Percentiles rank a stretch among this genome's conserved stretches.
Conservation (phyloP, 495 filamentous ascomycete species). For the Podospora comata region DNA sequence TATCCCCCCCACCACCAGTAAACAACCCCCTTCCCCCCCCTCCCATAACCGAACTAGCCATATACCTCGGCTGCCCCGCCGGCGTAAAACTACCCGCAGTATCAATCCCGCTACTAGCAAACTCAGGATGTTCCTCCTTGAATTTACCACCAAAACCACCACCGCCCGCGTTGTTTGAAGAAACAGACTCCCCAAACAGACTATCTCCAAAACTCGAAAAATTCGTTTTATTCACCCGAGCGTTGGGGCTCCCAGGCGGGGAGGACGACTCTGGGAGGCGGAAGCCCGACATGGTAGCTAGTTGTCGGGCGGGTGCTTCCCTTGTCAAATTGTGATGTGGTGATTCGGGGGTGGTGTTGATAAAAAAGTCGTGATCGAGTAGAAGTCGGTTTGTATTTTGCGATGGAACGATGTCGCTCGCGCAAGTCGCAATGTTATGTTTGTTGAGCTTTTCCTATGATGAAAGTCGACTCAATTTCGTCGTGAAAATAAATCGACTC, state of each 20-base stretch:
- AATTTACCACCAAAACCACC: neutral
- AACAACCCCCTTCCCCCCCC: slow-evolving; percentile 6
- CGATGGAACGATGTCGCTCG: neutral
- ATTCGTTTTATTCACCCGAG: neutral
- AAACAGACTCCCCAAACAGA: neutral
- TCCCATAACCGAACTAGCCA: slow-evolving; percentile 63
- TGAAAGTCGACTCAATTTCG: too few species aligned
- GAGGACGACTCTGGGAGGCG: neutral
- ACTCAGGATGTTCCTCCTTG: neutral
- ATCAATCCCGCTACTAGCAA: neutral
- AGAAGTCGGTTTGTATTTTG: neutral
- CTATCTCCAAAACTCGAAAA: neutral
- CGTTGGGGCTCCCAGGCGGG: neutral
- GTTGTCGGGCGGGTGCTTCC: neutral
- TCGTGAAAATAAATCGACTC: too few species aligned
- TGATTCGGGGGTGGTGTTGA: neutral
- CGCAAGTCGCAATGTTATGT: too few species aligned
- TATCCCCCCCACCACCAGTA: neutral
- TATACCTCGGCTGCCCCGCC: slow-evolving; percentile 59
- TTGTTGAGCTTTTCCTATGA: too few species aligned
- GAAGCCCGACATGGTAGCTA: neutral
- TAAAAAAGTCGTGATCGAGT: neutral
- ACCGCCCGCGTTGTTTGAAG: neutral
- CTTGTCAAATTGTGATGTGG: neutral
- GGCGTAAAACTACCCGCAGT: slow-evolving; percentile 67